These are phyloP conservation scores for Aspergillaceae sp. DNA, from an alignment of 2,329 filamentous ascomycete genomes.

Conservation along the genomic window DNA sequence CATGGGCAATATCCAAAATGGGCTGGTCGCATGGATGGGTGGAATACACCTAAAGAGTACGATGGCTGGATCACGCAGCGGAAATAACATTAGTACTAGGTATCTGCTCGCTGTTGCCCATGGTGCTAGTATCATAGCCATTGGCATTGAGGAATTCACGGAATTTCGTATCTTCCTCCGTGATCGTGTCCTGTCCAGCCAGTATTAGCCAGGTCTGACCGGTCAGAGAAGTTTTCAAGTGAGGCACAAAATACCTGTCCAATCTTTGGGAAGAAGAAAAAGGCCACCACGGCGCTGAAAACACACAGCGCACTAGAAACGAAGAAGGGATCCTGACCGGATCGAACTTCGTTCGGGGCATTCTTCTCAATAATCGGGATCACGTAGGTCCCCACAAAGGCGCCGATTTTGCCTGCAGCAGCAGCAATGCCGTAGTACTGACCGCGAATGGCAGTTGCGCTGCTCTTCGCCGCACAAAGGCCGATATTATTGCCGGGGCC, in stretches of 20 bases:
- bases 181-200: slow-evolving; percentile 62
- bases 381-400: slow-evolving; percentile 78
- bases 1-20: neutral
- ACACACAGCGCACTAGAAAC: slow-evolving; percentile 71
- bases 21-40: neutral
- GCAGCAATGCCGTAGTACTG: slow-evolving; percentile 54
- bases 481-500: slow-evolving; percentile 91
- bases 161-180: slow-evolving; percentile 66
- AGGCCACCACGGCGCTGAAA: slow-evolving; percentile 59
- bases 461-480: slow-evolving; percentile 76
- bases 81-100: slow-evolving; percentile 2
- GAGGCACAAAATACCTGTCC: slow-evolving; percentile 39
- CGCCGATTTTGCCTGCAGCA: slow-evolving; percentile 44
- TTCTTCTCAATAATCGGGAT: slow-evolving; percentile 61
- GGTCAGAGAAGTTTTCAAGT: no score
- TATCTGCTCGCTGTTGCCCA: slow-evolving; percentile 35
- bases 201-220: slow-evolving; percentile 13
- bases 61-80: neutral
- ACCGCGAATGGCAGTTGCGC: slow-evolving; percentile 77
- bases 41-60: neutral
- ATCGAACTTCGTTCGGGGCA: slow-evolving; percentile 46
- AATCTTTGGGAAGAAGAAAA: slow-evolving; percentile 65
- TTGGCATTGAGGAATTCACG: slow-evolving; percentile 61
- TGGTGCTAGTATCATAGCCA: slow-evolving; percentile 63
- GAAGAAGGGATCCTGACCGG: slow-evolving; percentile 81